A percentile compares a stretch with the other conserved stretches of the same genome.
Evolutionary conservation across 2,329 filamentous ascomycete genomes (phyloP).

Genomic region (Fusarium sp.): DNA sequence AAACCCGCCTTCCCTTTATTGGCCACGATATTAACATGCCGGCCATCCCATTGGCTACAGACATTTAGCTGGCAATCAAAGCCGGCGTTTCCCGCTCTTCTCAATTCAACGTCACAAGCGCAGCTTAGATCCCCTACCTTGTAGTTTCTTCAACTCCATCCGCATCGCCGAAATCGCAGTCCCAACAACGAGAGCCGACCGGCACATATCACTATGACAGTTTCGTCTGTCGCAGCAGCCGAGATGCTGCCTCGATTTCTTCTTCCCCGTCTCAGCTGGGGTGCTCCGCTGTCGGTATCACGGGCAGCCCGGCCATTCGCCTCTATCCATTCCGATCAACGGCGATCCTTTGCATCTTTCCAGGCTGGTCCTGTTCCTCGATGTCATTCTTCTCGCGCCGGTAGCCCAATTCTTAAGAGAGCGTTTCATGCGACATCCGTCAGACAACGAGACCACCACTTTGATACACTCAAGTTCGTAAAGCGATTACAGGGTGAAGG

Average conservation of each 20-base stretch:
- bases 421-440: conserved; percentile 77
- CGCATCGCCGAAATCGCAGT: conserved; percentile 24
- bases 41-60: conserved; percentile 32
- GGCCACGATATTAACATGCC: conserved; percentile 12
- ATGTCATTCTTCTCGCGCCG: conserved; percentile 16
- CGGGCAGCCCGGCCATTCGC: conserved; percentile 42
- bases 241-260: conserved; percentile 67
- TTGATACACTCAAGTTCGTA: conserved; percentile 98
- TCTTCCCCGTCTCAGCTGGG: conserved; percentile 70
- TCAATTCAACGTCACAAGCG: conserved; percentile 44
- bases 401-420: conserved; percentile 53
- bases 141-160: conserved; percentile 35
- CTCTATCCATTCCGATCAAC: conserved; percentile 35
- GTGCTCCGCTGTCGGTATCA: conserved; percentile 49
- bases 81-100: conserved; percentile 44
- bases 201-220: conserved; percentile 47
- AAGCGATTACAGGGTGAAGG: conserved; percentile 90
- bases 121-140: conserved; percentile 16
- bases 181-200: conserved; percentile 1
- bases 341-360: conserved; percentile 41
- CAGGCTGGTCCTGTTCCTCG: conserved; percentile 35
- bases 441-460: conserved; percentile 86
- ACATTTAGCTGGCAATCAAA: conserved; percentile 43
- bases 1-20: conserved; percentile 29
- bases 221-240: conserved; percentile 48